phyloP scores from a whole-genome alignment of 148 eudicot species.

The Cornus kousa region DNA sequence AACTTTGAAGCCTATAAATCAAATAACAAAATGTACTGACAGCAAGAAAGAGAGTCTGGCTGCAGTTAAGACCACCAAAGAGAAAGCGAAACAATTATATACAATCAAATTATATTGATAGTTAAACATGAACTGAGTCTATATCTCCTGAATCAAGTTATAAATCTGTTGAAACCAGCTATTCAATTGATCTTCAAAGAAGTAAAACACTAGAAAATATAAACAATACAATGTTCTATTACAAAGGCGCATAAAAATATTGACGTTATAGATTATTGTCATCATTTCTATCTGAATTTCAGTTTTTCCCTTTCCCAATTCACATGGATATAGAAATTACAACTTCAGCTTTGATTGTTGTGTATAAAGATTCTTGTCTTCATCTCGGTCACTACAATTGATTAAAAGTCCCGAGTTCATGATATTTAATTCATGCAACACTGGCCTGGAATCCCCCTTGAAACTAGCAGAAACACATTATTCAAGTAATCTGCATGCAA shows the following conservation, averaged over 20 bases:
- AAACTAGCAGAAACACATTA: not conserved
- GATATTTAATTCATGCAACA: not conserved
- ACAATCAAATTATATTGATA: not conserved
- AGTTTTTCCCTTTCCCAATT: not conserved
- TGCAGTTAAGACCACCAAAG: not conserved
- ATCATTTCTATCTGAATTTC: not conserved
- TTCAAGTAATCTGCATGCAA: not conserved
- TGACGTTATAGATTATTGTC: not conserved
- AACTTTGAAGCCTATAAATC: not conserved
- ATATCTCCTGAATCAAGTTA: not conserved
- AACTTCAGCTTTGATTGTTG: not conserved
- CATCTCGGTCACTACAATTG: not conserved
- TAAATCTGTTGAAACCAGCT: not conserved
- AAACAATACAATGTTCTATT: not conserved
- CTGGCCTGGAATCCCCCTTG: not conserved
- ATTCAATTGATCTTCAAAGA: not conserved
- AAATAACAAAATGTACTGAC: no score
- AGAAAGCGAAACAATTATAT: not conserved
- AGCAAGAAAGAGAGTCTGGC: no score
- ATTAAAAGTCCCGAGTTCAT: not conserved
- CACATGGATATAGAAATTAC: not conserved
- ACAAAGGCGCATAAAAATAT: not conserved
- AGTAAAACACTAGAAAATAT: not conserved
- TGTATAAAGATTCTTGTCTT: not conserved
- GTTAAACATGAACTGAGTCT: not conserved